Conservation (phyloP, 257 asterid genomes). For the Solanum tarijense region DNA sequence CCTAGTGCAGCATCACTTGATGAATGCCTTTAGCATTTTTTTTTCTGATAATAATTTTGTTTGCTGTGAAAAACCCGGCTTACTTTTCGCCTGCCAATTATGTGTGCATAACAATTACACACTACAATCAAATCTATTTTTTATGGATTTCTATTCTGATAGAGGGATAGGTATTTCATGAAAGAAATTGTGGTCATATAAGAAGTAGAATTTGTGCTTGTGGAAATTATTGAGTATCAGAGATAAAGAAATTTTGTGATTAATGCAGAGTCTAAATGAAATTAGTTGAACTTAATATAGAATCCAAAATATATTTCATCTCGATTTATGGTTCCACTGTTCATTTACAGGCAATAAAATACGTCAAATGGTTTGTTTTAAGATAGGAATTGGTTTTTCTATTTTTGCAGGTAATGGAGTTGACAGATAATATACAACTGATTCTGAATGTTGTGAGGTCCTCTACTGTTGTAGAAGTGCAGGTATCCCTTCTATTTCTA, state of each 20-base stretch:
- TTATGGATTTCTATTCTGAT: background rate
- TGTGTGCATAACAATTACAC: background rate
- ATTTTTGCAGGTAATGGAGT: slow-evolving; percentile 32
- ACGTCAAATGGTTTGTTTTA: background rate
- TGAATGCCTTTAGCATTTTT: background rate
- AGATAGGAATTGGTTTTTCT: background rate
- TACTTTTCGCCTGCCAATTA: background rate
- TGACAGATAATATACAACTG: slow-evolving; percentile 58
- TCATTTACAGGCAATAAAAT: background rate
- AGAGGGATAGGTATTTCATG: background rate
- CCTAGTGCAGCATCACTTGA: background rate
- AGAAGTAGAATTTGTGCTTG: background rate
- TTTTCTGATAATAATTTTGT: background rate
- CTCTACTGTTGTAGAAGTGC: slow-evolving; percentile 60
- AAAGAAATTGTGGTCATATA: background rate
- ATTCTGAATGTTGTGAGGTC: slow-evolving; percentile 40
- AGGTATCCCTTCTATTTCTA: slow-evolving; percentile 27
- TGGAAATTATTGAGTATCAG: background rate
- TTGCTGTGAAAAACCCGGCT: background rate
- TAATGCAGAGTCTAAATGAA: background rate
- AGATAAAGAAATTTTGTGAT: background rate
- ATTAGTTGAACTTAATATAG: background rate
- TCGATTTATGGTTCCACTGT: background rate
- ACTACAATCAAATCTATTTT: background rate
- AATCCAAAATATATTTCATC: background rate